A percentile compares a stretch with the other conserved stretches of the same genome.
These are phyloP conservation scores for Hypocrella siamensis DNA, from an alignment of 2,329 filamentous ascomycete species.

Conservation along the genomic window DNA sequence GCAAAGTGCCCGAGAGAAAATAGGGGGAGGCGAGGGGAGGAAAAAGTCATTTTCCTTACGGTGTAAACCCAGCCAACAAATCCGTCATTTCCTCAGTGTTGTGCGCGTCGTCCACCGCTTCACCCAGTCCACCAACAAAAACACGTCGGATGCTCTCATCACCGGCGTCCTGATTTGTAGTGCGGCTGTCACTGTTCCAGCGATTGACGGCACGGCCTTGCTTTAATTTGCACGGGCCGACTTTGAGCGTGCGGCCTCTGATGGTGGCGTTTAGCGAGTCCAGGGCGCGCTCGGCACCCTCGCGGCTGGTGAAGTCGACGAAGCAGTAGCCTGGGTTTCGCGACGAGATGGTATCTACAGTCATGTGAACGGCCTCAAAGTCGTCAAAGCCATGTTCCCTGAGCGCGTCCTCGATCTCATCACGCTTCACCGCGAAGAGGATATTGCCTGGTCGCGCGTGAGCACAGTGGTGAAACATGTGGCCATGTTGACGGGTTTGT, in stretches of 20 bases:
- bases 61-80: conserved; percentile 29
- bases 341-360: conserved; percentile 50
- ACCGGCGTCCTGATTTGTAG: conserved; percentile 3
- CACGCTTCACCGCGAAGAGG: conserved; percentile 32
- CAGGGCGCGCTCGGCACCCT: conserved; percentile 37
- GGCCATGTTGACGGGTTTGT: background rate
- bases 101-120: conserved; percentile 30
- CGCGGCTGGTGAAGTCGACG: conserved; percentile 44
- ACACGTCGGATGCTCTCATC: conserved; percentile 17
- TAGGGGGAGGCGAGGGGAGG: background rate
- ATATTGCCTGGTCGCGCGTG: conserved; percentile 29
- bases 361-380: conserved; percentile 47
- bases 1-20: no score
- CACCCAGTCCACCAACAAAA: conserved; percentile 33
- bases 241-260: conserved; percentile 42
- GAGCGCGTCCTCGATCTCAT: conserved; percentile 46
- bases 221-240: conserved; percentile 49
- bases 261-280: conserved; percentile 36
- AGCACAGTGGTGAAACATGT: background rate
- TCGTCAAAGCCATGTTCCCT: conserved; percentile 22
- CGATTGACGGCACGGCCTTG: conserved; percentile 6
- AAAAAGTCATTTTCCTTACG: conserved; percentile 14
- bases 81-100: conserved; percentile 28
- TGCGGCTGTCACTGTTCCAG: background rate
- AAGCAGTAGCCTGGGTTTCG: conserved; percentile 57